Evolutionary conservation across 805 yeast genomes (phyloP).

Genomic region (Candida fluviatilis): DNA sequence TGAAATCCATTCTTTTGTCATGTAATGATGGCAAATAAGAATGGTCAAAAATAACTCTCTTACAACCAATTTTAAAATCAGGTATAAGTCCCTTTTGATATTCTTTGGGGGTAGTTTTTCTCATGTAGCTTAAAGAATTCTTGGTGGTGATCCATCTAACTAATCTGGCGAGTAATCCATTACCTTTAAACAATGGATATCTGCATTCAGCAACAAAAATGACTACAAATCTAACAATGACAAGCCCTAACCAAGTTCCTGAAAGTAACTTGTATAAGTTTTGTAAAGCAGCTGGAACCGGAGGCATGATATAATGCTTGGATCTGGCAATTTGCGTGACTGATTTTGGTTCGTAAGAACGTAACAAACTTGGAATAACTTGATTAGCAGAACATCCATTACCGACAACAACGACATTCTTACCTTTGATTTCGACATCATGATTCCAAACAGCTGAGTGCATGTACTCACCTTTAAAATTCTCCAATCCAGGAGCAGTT

Average conservation of each 20-base stretch:
- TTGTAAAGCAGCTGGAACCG: constrained; percentile 22
- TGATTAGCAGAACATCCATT: constrained; percentile 43
- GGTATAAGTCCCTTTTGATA: constrained; percentile 32
- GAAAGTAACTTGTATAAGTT: constrained; percentile 20
- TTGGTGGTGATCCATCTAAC: constrained; percentile 22
- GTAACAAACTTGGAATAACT: constrained; percentile 33
- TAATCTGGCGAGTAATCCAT: constrained; percentile 20
- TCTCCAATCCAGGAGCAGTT: constrained; percentile 27
- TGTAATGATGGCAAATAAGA: constrained; percentile 29
- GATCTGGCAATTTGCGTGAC: constrained; percentile 32
- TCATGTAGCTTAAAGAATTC: constrained; percentile 20
- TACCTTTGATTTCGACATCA: constrained; percentile 26
- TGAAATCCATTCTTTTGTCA: constrained; percentile 26
- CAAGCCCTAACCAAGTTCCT: constrained; percentile 23
- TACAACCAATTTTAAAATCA: constrained; percentile 38
- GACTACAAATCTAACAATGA: constrained; percentile 24
- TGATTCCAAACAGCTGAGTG: constrained; percentile 40
- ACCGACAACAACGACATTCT: constrained; percentile 36
- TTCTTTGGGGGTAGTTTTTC: constrained; percentile 24
- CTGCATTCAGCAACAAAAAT: constrained; percentile 28
- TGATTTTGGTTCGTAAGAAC: constrained; percentile 17
- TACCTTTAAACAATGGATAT: constrained; percentile 33
- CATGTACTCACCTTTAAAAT: constrained; percentile 34
- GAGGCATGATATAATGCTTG: constrained; percentile 37
- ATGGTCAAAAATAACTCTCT: constrained; percentile 36